Evolutionary conservation across 1,284 basidiomycete genomes (phyloP).

Genomic region (Puccinia novopanici): DNA sequence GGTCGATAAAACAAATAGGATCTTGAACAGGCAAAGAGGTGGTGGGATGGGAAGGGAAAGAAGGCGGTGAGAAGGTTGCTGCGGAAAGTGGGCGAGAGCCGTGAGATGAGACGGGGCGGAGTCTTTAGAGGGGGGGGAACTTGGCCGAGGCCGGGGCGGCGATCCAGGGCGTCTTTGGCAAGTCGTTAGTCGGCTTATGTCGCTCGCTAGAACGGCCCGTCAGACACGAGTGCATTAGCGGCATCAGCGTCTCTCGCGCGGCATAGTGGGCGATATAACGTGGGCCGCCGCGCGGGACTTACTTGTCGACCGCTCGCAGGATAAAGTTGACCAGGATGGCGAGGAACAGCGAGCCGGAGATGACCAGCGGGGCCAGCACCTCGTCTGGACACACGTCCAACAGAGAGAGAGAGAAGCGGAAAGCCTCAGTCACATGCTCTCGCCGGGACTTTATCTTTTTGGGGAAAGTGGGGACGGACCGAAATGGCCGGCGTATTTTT

Average conservation of each 20-base stretch:
- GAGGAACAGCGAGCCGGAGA: constrained; percentile 32
- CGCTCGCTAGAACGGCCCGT: constrained; percentile 39
- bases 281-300: no score
- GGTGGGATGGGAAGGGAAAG: no score
- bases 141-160: constrained; percentile 33
- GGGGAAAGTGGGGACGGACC: constrained; percentile 3
- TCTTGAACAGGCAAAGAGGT: no score
- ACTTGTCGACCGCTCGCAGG: constrained; percentile 38
- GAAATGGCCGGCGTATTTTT: constrained; percentile 41
- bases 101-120: no score
- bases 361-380: constrained; percentile 28
- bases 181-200: background rate
- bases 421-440: no score
- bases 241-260: no score
- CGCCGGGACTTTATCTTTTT: no score
- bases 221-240: no score
- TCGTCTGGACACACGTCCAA: constrained; percentile 30
- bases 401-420: background rate
- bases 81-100: background rate
- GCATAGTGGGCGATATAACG: no score
- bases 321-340: constrained; percentile 47
- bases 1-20: no score
- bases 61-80: no score
- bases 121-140: constrained; percentile 13
- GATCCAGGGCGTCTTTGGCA: constrained; percentile 41